phyloP scores from a whole-genome alignment of 495 filamentous ascomycete genomes.

The Tuber brumale region DNA sequence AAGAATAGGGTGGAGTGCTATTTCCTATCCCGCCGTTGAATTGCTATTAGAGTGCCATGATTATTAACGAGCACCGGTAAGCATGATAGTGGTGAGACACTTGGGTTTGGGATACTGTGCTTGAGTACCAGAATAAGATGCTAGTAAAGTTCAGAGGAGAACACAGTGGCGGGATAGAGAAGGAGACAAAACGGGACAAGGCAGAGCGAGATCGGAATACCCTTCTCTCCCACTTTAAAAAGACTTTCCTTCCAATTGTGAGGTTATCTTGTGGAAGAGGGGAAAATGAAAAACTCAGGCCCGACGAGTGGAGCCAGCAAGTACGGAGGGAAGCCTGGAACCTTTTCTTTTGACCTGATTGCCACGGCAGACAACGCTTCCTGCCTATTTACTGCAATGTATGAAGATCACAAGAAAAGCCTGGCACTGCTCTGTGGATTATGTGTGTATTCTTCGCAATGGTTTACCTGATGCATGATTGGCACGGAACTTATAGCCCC shows the following conservation, averaged over 20 bases:
- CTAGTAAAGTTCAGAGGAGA: not conserved
- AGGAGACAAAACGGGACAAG: not conserved
- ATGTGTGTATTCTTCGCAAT: not conserved
- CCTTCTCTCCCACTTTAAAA: not conserved
- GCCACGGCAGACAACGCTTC: not conserved
- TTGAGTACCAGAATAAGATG: not conserved
- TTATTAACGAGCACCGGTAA: not conserved
- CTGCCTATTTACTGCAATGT: not conserved
- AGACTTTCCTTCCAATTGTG: not conserved
- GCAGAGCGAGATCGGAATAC: not conserved
- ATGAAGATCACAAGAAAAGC: not conserved
- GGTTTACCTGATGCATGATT: not conserved
- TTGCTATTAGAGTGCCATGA: not conserved
- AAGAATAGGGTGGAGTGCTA: not conserved
- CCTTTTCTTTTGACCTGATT: not conserved
- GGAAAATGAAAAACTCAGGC: not conserved
- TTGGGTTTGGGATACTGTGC: not conserved
- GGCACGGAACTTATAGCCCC: not conserved
- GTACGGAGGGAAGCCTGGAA: not conserved
- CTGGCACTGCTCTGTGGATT: not conserved
- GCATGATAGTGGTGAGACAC: not conserved
- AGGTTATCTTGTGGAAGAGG: not conserved
- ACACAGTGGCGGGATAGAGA: not conserved
- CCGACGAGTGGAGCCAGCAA: slow-evolving; percentile 4
- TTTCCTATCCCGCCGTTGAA: not conserved